Conservation (phyloP, 2,329 filamentous ascomycete genomes). For the Diaporthe eres region DNA sequence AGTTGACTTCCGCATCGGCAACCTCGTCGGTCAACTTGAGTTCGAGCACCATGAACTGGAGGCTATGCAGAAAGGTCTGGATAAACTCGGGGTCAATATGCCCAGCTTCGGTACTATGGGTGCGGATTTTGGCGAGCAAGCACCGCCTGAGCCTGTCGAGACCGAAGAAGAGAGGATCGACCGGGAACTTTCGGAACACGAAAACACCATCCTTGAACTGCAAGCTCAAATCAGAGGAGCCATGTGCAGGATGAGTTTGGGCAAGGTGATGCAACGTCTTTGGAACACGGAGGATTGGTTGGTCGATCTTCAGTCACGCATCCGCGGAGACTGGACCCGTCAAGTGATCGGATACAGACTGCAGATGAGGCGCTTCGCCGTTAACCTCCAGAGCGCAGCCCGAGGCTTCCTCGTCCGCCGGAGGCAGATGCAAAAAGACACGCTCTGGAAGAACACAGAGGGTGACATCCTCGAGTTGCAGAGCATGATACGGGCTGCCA, state of each 20-base stretch:
- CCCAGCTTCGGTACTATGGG: constrained; percentile 98
- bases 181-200: constrained; percentile 84
- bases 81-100: constrained; percentile 95
- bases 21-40: constrained; percentile 94
- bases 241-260: constrained; percentile 81
- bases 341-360: constrained; percentile 87
- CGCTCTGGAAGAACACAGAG: constrained; percentile 79
- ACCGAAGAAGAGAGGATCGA: constrained; percentile 92
- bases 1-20: constrained; percentile 95
- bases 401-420: constrained; percentile 82
- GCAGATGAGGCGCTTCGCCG: constrained; percentile 85
- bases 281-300: constrained; percentile 89
- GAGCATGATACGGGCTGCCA: constrained; percentile 81
- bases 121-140: constrained; percentile 92
- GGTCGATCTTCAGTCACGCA: constrained; percentile 85
- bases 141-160: constrained; percentile 77
- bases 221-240: constrained; percentile 91
- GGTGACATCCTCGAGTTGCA: constrained; percentile 83
- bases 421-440: constrained; percentile 72
- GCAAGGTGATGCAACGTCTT: constrained; percentile 86
- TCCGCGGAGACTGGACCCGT: constrained; percentile 88
- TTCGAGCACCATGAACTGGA: constrained; percentile 99
- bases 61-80: constrained; percentile 95
- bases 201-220: constrained; percentile 80
- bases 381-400: constrained; percentile 82